A percentile compares a stretch with the other conserved stretches of the same genome.
phyloP scores from a whole-genome alignment of 257 asterid species.

The Jasminum sambac region DNA sequence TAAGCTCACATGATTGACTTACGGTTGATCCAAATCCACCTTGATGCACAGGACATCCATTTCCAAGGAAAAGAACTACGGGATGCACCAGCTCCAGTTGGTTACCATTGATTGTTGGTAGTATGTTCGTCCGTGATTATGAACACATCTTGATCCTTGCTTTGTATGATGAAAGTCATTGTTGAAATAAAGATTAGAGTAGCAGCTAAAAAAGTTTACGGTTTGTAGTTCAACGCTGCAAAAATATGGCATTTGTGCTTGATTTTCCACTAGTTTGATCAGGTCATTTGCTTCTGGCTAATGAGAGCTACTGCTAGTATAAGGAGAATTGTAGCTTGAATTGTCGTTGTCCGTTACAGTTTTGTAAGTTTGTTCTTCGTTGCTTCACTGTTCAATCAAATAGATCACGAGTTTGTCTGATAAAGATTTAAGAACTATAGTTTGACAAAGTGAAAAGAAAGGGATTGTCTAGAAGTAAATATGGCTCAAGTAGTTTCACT shows the following conservation, averaged over 20 bases:
- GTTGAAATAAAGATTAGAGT: too few relatives aligned
- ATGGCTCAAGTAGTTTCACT: too few relatives aligned
- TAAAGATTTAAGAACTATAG: too few relatives aligned
- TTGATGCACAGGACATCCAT: conserved; percentile 71
- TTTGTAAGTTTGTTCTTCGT: background rate
- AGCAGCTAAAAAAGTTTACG: too few relatives aligned
- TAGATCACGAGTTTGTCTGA: too few relatives aligned
- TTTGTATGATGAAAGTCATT: too few relatives aligned
- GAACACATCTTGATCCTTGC: background rate
- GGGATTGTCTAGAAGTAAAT: too few relatives aligned
- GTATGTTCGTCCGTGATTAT: too few relatives aligned
- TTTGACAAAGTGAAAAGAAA: too few relatives aligned
- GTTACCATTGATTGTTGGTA: conserved; percentile 50
- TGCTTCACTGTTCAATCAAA: background rate
- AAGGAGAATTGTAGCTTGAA: background rate
- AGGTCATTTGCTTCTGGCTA: too few relatives aligned
- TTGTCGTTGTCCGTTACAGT: too few relatives aligned
- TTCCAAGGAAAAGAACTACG: conserved; percentile 77
- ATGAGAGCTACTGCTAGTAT: background rate
- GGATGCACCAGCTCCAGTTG: conserved; percentile 80
- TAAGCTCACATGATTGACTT: background rate
- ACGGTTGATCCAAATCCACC: background rate
- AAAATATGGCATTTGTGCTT: background rate
- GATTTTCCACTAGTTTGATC: background rate
- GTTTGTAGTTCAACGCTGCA: too few relatives aligned